phyloP scores from a whole-genome alignment of 192 early-diverging fungal genomes.

The Kickxella alabastrina region DNA sequence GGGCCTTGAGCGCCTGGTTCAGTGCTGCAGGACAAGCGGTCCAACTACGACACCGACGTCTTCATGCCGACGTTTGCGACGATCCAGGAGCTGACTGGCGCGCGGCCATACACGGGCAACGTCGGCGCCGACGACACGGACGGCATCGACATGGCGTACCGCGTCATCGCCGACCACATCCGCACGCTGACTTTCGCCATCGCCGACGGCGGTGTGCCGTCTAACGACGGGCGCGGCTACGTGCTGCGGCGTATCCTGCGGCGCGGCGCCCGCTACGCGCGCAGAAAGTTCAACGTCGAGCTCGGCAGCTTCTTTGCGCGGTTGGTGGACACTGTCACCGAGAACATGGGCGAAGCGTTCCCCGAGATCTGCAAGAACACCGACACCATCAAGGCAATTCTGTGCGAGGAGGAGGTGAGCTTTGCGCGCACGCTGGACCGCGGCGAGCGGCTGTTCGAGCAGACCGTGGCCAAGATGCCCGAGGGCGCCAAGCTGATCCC shows the following conservation, averaged over 20 bases:
- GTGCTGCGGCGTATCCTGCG: constrained; percentile 94
- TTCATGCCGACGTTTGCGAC: constrained; percentile 76
- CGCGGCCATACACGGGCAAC: constrained; percentile 77
- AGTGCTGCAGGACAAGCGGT: constrained; percentile 86
- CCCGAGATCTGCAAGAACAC: constrained; percentile 80
- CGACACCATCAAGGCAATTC: constrained; percentile 86
- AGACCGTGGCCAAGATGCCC: constrained; percentile 56
- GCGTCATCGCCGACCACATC: constrained; percentile 96
- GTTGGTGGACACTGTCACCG: constrained; percentile 88
- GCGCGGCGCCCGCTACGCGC: constrained; percentile 89
- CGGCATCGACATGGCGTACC: constrained; percentile 97
- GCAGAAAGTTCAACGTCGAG: constrained; percentile 84
- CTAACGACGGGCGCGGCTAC: constrained; percentile 98
- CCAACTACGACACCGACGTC: constrained; percentile 98
- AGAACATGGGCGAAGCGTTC: constrained; percentile 86
- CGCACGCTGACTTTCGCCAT: constrained; percentile 96
- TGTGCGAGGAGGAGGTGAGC: constrained; percentile 92
- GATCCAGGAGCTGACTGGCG: constrained; percentile 86
- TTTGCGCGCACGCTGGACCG: constrained; percentile 97
- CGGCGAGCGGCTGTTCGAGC: constrained; percentile 91
- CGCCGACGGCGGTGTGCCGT: constrained; percentile 91
- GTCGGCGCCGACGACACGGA: constrained; percentile 87
- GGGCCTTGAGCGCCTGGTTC: constrained; percentile 96
- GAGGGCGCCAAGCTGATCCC: constrained; percentile 58
- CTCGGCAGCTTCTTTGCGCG: constrained; percentile 92